Evolutionary conservation across 768 basidiomycete genomes (phyloP).

Genomic region (Rubroboletus satanas): DNA sequence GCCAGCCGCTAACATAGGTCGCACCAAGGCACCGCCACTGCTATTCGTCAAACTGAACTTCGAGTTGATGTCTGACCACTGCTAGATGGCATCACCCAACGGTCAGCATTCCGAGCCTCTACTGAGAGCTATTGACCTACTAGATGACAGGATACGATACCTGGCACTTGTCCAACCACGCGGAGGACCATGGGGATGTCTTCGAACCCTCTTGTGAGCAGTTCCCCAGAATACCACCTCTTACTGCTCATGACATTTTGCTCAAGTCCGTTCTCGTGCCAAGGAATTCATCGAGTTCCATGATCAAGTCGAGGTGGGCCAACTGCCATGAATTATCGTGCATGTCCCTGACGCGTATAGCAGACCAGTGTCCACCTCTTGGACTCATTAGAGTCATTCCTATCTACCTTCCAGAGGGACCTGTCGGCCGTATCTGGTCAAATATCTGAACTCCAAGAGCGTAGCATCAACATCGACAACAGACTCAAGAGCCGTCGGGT

Average conservation of each 20-base stretch:
- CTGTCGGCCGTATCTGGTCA: conserved; percentile 93
- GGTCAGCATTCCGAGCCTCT: conserved; percentile 1
- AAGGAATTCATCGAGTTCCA: conserved; percentile 84
- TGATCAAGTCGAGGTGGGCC: conserved; percentile 77
- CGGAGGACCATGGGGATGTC: not conserved
- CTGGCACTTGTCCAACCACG: not conserved
- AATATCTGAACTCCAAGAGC: conserved; percentile 88
- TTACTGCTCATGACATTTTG: not conserved
- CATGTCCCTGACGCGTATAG: not conserved
- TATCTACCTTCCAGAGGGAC: conserved; percentile 94
- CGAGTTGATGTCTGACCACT: not conserved
- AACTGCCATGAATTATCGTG: not conserved
- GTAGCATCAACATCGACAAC: conserved; percentile 87
- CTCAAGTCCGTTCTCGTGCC: conserved; percentile 38
- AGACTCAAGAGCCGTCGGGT: conserved; percentile 83
- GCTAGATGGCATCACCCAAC: conserved; percentile 8
- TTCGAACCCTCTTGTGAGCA: conserved; percentile 16
- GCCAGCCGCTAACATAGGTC: no score
- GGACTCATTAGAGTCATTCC: conserved; percentile 83
- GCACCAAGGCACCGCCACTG: conserved; percentile 11
- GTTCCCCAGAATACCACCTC: not conserved
- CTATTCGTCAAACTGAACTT: not conserved
- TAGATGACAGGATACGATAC: conserved; percentile 6
- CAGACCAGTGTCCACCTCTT: conserved; percentile 86
- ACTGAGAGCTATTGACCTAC: not conserved